phyloP scores from a whole-genome alignment of 805 yeast genomes.

The Metschnikowia sp. region DNA sequence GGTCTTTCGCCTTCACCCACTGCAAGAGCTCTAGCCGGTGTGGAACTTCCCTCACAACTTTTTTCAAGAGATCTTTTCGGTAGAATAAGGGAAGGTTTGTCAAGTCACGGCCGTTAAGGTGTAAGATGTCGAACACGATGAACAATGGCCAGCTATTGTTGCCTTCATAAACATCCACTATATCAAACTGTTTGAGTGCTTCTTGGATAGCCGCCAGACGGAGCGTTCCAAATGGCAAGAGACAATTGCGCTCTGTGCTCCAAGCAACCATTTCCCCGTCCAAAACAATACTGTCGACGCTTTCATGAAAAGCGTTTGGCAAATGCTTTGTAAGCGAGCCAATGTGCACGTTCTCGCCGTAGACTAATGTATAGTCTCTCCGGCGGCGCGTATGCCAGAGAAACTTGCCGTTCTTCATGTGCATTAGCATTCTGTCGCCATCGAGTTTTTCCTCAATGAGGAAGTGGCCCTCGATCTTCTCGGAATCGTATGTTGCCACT shows the following conservation, averaged over 20 bases:
- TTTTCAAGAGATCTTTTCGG: constrained; percentile 51
- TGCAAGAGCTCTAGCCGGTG: constrained; percentile 50
- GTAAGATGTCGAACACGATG: constrained; percentile 70
- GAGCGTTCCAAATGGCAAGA: constrained; percentile 79
- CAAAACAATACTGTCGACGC: constrained; percentile 43
- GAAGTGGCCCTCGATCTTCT: constrained; percentile 35
- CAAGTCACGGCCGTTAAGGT: constrained; percentile 63
- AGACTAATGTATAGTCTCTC: constrained; percentile 67
- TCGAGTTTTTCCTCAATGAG: constrained; percentile 88
- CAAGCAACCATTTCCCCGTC: constrained; percentile 96
- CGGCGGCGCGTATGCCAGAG: constrained; percentile 63
- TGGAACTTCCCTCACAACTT: constrained; percentile 44
- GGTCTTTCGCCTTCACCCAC: constrained; percentile 37
- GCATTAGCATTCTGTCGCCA: constrained; percentile 86
- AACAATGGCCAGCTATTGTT: constrained; percentile 48
- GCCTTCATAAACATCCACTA: constrained; percentile 21
- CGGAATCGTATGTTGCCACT: constrained; percentile 14
- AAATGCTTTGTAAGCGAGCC: constrained; percentile 59
- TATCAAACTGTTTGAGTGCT: constrained; percentile 35
- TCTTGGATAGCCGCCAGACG: constrained; percentile 65
- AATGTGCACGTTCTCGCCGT: constrained; percentile 50
- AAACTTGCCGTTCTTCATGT: constrained; percentile 43
- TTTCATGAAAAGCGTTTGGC: constrained; percentile 35
- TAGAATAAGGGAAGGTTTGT: constrained; percentile 50
- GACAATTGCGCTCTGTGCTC: constrained; percentile 53